Evolutionary conservation across 768 basidiomycete species (phyloP).

Genomic region (Kwoniella europaea): DNA sequence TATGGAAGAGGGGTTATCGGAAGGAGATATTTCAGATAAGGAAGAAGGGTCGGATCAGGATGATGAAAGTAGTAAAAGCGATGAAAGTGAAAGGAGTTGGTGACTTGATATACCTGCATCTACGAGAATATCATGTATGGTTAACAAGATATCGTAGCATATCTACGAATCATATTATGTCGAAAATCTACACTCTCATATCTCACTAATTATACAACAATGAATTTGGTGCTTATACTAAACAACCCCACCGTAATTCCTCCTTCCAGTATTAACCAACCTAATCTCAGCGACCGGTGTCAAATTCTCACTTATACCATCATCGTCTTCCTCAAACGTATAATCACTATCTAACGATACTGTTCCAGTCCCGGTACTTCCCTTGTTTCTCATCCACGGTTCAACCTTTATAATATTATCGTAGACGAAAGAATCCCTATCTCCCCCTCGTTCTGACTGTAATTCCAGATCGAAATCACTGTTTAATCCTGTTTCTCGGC

Average conservation of each 20-base stretch:
- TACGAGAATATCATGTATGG: too few species aligned
- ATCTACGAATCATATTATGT: too few species aligned
- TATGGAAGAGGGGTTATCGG: not conserved
- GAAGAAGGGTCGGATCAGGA: too few species aligned
- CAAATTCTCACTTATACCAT: constrained; percentile 1
- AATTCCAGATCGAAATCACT: not conserved
- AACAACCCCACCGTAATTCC: constrained; percentile 3
- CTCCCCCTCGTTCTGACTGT: not conserved
- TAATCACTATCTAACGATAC: not conserved
- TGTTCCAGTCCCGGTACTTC: not conserved
- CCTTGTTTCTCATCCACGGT: not conserved
- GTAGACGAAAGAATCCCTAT: not conserved
- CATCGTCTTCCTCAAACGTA: not conserved
- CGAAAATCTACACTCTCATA: not conserved
- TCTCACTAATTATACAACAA: not conserved
- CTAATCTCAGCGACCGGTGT: constrained; percentile 8
- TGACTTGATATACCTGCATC: too few species aligned
- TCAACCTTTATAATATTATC: too few species aligned
- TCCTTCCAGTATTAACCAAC: not conserved
- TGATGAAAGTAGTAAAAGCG: too few species aligned
- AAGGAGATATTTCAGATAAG: not conserved
- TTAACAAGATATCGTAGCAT: too few species aligned
- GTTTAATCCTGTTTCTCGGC: constrained; percentile 7
- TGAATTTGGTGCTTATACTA: not conserved
- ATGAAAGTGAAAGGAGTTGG: too few species aligned